A percentile compares a stretch with the other conserved stretches of the same genome.
These are phyloP conservation scores for Venturia aucupariae DNA, from an alignment of 2,329 filamentous ascomycete species.

Conservation along the genomic window DNA sequence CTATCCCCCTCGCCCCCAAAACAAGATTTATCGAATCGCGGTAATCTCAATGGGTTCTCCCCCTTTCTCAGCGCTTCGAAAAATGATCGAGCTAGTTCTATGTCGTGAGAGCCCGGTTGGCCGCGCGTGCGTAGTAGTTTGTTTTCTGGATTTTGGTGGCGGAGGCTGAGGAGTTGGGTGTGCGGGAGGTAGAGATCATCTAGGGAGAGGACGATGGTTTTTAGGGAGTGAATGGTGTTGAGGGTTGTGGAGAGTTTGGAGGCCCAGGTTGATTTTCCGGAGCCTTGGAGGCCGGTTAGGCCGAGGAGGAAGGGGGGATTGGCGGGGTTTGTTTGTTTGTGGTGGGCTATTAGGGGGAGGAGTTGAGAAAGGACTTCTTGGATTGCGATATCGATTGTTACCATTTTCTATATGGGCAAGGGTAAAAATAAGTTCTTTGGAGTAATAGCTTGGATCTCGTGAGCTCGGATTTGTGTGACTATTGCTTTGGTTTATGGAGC, in stretches of 20 bases:
- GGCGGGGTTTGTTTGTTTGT: neutral
- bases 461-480: too few species aligned
- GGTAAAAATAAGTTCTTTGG: too few species aligned
- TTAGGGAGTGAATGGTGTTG: constrained; percentile 19
- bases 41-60: constrained; percentile 25
- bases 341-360: neutral
- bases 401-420: neutral
- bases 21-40: neutral
- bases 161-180: constrained; percentile 55
- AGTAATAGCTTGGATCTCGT: too few species aligned
- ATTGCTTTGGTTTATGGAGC: neutral
- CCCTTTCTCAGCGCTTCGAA: constrained; percentile 28
- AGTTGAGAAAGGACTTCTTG: neutral
- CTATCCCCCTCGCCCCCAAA: constrained; percentile 10
- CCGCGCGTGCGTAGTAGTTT: constrained; percentile 71
- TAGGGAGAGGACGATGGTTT: constrained; percentile 35
- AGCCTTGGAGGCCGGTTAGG: constrained; percentile 16
- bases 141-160: constrained; percentile 58
- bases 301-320: constrained; percentile 14
- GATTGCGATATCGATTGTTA: neutral
- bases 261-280: constrained; percentile 16
- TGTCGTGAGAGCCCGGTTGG: constrained; percentile 76
- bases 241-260: neutral
- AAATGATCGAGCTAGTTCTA: constrained; percentile 48
- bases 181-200: constrained; percentile 85